Base-by-base conservation (phyloP, 2,329 filamentous ascomycete species). In the Chaetomium olivaceum region DNA sequence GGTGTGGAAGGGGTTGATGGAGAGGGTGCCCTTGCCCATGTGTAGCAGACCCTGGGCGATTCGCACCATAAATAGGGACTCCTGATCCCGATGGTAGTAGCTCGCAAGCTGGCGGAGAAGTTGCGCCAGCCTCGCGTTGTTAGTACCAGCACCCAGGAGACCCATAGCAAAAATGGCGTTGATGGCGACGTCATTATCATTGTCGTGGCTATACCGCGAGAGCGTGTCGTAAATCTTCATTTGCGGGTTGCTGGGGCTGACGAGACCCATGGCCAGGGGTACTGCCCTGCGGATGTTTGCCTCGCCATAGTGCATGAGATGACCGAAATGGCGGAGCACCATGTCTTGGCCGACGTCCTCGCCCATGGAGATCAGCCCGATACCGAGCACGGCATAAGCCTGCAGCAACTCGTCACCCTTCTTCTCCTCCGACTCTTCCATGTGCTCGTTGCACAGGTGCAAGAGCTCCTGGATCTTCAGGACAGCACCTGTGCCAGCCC, bases 181-280 rank as follows among this genome's bases (percentile, higher is more conserved):
- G 79, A 99, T 91, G 48, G 95, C 95, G 56, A 99, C 95, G 74
- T 99, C 95, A 68, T 94, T 96, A 80, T 99, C 95, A 72, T 95
- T 99, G 81, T 99, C 95, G 85, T 99, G 95, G 70, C 91, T 96
- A 85, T 99, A 99, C 75, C 95, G 86, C 60, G 95, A 99, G 12
- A 99, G 83, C 0, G 95, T 99, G 78, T 99, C 95, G 81, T 99
- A 99, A 57, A 99, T 91, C 84, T 98, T 99, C 94, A 99, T 99
- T 78, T 99, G 96, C 12, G 95, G 95, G 81, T 99, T 99, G 81
- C 93, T 97, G 14, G 96, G 92, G 80, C 92, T 97, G 75, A 99
- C 90, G 62, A 99, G 85, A 74, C 93, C 96, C 92, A 99, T 96
- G 29, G 95, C 95, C 62, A 99, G 84, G 43, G 95, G 95, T 33